Evolutionary conservation across 192 early-diverging fungal genomes (phyloP), one percentile per base, ranked within the genome.

Genomic region (Rhizoclosmatium sp.): DNA sequence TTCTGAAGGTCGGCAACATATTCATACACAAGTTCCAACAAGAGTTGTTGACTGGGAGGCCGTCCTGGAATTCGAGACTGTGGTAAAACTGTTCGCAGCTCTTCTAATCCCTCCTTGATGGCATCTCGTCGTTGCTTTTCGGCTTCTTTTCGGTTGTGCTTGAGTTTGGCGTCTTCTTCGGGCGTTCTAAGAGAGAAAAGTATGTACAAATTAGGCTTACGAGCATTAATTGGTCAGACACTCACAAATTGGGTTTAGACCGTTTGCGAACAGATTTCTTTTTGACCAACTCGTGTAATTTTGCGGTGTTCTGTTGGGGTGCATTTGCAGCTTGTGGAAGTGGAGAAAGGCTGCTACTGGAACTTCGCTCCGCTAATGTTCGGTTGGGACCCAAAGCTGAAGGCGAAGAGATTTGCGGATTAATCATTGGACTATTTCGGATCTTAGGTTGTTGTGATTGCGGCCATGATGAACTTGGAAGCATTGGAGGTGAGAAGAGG

Each of bases 81-180:
- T 41, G 61, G 61, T 41, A 64, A 21, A 5, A 64, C 9, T 21
- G 12, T 21, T 10, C 21, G 5, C 61, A 64, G 21, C 21, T 41
- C 40, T 19, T 54, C 40, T 21, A 64, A 39, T 5, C 61, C 21
- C 5, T 39, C 21, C 40, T 64, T 64, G 61, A 64, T 5, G 7
- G 61, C 61, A 64, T 64, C 61, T 21, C 61, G 61, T 21, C 61
- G 61, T 21, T 64, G 21, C 61, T 64, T 64, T 64, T 64, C 61
- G 61, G 61, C 61, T 10, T 64, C 40, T 64, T 64, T 64, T 39
- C 61, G 7, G 0, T 64, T 10, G 21, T 16, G 5, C 40, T 64
- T 64, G 61, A 21, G 7, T 21, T 64, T 64, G 7, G 5, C 61
- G 21, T 7, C 21, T 39, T 41, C 61, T 21, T 41, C 61, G 0